Conservation (phyloP, 1,284 basidiomycete genomes). For the Cystobasidium sp. region DNA sequence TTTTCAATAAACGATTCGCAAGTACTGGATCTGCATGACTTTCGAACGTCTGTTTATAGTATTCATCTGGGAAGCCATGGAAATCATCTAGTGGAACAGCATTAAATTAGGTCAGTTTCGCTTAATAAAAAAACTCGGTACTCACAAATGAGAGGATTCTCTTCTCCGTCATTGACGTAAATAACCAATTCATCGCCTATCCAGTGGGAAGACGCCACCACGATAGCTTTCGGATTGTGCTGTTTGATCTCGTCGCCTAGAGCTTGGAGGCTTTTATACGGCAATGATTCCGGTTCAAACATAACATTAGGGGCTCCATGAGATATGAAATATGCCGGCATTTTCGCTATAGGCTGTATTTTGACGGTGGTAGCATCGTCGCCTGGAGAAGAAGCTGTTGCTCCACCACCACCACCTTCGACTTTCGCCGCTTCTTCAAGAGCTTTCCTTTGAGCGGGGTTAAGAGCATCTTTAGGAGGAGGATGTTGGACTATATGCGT, state of each 20-base stretch:
- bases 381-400: neutral
- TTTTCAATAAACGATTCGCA: conserved; percentile 20
- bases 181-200: conserved; percentile 17
- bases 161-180: conserved; percentile 21
- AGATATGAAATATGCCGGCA: conserved; percentile 40
- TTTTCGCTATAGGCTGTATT: conserved; percentile 5
- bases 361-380: conserved; percentile 9
- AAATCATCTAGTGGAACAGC: conserved; percentile 2
- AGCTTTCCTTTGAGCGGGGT: conserved; percentile 26
- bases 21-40: conserved; percentile 33
- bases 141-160: conserved; percentile 28
- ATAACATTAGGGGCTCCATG: conserved; percentile 19
- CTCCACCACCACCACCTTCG: neutral
- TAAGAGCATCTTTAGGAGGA: conserved; percentile 41
- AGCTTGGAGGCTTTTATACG: conserved; percentile 24
- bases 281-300: conserved; percentile 30
- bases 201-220: conserved; percentile 38
- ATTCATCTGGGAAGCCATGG: conserved; percentile 9
- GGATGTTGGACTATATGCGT: conserved; percentile 41
- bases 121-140: neutral
- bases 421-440: conserved; percentile 1
- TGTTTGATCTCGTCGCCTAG: conserved; percentile 29
- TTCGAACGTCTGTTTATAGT: conserved; percentile 21
- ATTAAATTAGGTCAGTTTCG: neutral
- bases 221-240: conserved; percentile 37